phyloP scores from a whole-genome alignment of 768 basidiomycete species.

The Hygrophoropsis aurantiaca region DNA sequence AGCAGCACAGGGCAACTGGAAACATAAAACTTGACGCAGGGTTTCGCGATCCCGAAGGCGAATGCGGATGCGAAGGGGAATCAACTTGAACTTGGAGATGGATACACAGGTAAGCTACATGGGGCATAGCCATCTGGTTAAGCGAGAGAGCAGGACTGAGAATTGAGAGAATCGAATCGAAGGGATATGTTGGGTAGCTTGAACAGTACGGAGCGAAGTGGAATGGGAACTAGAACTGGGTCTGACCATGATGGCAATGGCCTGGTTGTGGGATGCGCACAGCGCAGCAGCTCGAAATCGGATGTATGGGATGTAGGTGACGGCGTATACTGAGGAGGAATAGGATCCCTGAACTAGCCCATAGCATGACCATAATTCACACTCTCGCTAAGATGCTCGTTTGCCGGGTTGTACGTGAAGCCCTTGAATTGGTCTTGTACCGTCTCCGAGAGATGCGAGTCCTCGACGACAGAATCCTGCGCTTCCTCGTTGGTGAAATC shows the following conservation, averaged over 20 bases:
- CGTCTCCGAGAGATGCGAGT: conserved; percentile 89
- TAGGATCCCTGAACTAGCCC: conserved; percentile 29
- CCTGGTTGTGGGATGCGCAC: conserved; percentile 2
- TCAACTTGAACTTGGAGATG: too few relatives aligned
- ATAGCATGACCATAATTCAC: conserved; percentile 55
- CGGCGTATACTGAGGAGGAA: too few relatives aligned
- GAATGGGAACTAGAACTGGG: too few relatives aligned
- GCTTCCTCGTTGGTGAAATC: conserved; percentile 97
- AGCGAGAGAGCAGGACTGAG: neutral
- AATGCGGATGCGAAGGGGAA: too few relatives aligned
- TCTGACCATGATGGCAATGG: too few relatives aligned
- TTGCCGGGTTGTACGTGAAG: conserved; percentile 85
- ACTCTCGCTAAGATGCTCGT: conserved; percentile 83
- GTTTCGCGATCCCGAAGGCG: too few relatives aligned
- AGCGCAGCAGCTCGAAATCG: neutral
- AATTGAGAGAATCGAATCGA: too few relatives aligned
- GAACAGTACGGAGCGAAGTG: too few relatives aligned
- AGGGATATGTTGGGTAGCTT: too few relatives aligned
- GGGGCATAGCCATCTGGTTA: neutral
- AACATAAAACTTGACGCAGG: too few relatives aligned
- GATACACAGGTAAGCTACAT: conserved; percentile 1
- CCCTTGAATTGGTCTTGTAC: conserved; percentile 96
- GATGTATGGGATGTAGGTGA: neutral
- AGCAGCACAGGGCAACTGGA: too few relatives aligned
- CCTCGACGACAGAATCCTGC: conserved; percentile 93